A percentile compares a stretch with the other conserved stretches of the same genome.
Conservation (phyloP, 2,329 filamentous ascomycete genomes). For the Alternaria rosae region DNA sequence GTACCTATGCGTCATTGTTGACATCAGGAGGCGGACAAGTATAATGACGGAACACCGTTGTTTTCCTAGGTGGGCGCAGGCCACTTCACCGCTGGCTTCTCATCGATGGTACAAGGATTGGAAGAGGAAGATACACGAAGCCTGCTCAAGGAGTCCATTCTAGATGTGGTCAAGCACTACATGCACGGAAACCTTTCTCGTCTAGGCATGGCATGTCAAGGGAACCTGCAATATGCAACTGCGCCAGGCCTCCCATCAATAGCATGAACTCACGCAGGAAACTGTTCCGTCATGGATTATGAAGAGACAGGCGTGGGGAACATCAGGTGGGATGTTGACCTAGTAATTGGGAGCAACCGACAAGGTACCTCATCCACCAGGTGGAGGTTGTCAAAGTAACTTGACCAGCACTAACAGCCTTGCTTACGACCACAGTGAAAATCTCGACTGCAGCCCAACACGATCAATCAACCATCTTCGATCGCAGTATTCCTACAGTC, state of each 20-base stretch:
- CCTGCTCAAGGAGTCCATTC: neutral
- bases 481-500: conserved; percentile 1
- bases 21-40: neutral
- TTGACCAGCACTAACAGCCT: neutral
- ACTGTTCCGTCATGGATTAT: neutral
- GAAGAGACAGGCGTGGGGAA: neutral
- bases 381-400: neutral
- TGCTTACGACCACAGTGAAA: neutral
- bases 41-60: neutral
- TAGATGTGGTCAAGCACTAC: neutral
- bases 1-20: neutral
- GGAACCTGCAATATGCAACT: neutral
- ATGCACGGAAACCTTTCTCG: neutral
- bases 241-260: neutral
- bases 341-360: neutral
- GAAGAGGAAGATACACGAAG: neutral
- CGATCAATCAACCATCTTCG: neutral
- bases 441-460: neutral
- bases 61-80: neutral
- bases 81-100: neutral
- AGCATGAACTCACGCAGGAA: neutral
- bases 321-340: neutral
- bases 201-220: neutral
- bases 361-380: neutral
- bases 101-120: neutral